These are phyloP conservation scores for Globisporangium cystogenes DNA, from an alignment of 352 stramenopile genomes.

Conservation along the genomic window DNA sequence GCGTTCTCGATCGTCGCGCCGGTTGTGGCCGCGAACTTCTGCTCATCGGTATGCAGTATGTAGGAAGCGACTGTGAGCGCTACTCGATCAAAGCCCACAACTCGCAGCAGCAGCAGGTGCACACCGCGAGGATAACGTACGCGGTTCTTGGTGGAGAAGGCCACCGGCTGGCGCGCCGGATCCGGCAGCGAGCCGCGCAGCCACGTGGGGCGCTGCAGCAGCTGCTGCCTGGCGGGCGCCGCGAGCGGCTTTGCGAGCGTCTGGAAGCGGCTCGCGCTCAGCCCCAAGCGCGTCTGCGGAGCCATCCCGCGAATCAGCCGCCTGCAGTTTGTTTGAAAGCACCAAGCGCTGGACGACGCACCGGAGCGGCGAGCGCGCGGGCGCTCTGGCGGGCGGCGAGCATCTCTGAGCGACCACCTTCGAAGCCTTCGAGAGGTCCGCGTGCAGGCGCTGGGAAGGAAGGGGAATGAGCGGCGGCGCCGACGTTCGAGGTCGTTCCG, in stretches of 20 bases:
- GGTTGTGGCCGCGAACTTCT: slow-evolving; percentile 42
- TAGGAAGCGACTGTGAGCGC: not conserved
- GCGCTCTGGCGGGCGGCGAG: slow-evolving; percentile 8
- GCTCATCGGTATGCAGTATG: slow-evolving; percentile 4
- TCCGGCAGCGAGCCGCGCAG: slow-evolving; percentile 23
- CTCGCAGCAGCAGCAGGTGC: not conserved
- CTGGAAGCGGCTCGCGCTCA: slow-evolving; percentile 43
- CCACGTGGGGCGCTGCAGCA: slow-evolving; percentile 20
- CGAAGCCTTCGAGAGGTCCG: no score
- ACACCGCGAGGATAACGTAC: slow-evolving; percentile 23
- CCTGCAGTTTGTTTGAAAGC: not conserved
- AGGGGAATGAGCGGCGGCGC: not conserved
- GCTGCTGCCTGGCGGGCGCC: slow-evolving; percentile 20
- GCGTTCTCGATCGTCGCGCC: slow-evolving; percentile 77
- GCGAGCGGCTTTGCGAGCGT: slow-evolving; percentile 44
- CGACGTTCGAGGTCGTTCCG: not conserved
- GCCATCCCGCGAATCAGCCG: not conserved
- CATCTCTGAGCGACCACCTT: not conserved
- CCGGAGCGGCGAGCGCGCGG: slow-evolving; percentile 3
- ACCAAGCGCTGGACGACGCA: not conserved
- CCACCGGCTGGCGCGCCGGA: slow-evolving; percentile 31
- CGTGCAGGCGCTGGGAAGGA: no score
- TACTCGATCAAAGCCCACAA: no score
- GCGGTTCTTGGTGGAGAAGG: slow-evolving; percentile 71
- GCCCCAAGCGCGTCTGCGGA: slow-evolving; percentile 4